Evolutionary conservation across 2,329 filamentous ascomycete genomes (phyloP).

Genomic region (Diplocarpon mali): DNA sequence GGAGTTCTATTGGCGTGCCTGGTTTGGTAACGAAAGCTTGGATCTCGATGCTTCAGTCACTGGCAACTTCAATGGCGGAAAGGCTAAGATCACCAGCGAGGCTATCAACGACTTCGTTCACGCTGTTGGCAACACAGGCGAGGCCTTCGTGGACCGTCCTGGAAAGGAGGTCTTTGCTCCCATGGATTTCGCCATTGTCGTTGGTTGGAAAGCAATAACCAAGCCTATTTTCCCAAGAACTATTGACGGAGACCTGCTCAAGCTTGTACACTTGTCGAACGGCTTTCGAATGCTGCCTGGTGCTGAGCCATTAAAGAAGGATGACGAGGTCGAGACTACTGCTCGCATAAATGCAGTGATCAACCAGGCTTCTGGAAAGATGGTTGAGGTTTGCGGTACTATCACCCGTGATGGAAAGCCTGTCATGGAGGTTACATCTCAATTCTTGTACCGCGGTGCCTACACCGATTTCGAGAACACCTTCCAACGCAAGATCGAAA

Average conservation of each 20-base stretch:
- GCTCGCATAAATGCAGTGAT: constrained; percentile 96
- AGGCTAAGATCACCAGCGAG: constrained; percentile 75
- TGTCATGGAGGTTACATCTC: constrained; percentile 97
- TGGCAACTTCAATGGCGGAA: constrained; percentile 81
- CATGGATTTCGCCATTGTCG: constrained; percentile 98
- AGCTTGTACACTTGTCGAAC: constrained; percentile 94
- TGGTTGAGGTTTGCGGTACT: constrained; percentile 99
- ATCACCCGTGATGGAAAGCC: constrained; percentile 73
- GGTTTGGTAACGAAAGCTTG: constrained; percentile 82
- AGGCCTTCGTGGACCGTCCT: constrained; percentile 91
- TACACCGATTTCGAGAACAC: constrained; percentile 97
- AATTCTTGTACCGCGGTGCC: constrained; percentile 89
- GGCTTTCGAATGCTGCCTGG: constrained; percentile 97
- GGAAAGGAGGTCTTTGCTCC: constrained; percentile 91
- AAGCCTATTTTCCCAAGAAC: constrained; percentile 97
- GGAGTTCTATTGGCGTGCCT: constrained; percentile 96
- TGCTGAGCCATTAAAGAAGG: constrained; percentile 89
- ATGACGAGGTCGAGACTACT: constrained; percentile 82
- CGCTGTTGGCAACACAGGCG: constrained; percentile 92
- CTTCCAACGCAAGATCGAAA: constrained; percentile 95
- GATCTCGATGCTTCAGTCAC: constrained; percentile 79
- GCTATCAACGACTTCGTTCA: constrained; percentile 99
- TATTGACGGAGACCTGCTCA: constrained; percentile 92
- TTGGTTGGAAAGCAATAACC: constrained; percentile 97
- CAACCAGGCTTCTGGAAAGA: constrained; percentile 97